Percentiles rank a stretch among this genome's conserved stretches.
Conservation (phyloP, 257 asterid species). For the Avicennia marina region DNA sequence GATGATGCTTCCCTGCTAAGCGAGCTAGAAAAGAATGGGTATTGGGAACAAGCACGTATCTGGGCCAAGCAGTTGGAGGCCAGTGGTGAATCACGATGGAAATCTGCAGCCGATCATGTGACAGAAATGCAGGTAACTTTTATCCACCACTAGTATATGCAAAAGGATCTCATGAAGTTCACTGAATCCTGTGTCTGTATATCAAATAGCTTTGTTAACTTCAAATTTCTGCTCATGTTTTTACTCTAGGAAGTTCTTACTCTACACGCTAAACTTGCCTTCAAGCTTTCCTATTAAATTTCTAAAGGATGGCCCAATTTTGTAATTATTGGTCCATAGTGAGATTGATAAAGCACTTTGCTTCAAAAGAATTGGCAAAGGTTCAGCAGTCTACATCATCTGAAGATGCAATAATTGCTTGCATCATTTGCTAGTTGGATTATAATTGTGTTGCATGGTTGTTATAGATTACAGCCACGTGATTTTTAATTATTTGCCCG, state of each 20-base stretch:
- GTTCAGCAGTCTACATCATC: background rate
- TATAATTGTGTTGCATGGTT: conserved; percentile 3
- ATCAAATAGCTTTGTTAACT: conserved; percentile 3
- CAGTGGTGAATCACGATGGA: conserved; percentile 82
- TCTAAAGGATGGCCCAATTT: conserved; percentile 6
- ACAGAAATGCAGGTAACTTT: conserved; percentile 87
- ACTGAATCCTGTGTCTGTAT: background rate
- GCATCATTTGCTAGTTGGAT: conserved; percentile 6
- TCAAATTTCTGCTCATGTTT: background rate
- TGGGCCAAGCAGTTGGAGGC: conserved; percentile 95
- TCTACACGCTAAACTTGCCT: background rate
- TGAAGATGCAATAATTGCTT: too few species aligned
- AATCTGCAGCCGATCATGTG: conserved; percentile 77
- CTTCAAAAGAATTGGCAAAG: background rate
- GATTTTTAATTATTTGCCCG: background rate
- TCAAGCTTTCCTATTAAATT: background rate
- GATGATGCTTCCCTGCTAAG: conserved; percentile 82
- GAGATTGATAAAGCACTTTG: background rate
- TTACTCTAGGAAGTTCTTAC: background rate
- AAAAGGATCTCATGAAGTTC: conserved; percentile 13
- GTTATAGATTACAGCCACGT: conserved; percentile 2
- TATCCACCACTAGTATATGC: conserved; percentile 8
- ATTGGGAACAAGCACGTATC: conserved; percentile 97
- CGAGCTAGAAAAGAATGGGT: conserved; percentile 76
- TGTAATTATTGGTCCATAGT: background rate